Conservation (phyloP, 1,139 yeast species). For the Pichia sp. region DNA sequence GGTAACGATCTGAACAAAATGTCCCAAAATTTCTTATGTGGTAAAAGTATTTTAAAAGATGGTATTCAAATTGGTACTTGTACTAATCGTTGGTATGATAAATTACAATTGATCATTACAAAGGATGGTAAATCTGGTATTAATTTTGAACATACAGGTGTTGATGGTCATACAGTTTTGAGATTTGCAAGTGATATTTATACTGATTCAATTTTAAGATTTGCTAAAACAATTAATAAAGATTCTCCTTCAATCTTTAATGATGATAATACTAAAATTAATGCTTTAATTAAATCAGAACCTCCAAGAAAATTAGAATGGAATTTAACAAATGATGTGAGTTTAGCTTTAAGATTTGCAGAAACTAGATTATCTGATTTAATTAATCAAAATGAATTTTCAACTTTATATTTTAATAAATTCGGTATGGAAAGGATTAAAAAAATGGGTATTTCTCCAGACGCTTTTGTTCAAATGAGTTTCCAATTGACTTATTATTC, state of each 20-base stretch:
- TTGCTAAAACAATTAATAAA: slow-evolving; percentile 77
- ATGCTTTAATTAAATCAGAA: background rate
- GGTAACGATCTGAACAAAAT: slow-evolving; percentile 56
- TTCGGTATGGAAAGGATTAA: slow-evolving; percentile 79
- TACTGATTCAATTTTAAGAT: slow-evolving; percentile 81
- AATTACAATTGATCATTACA: slow-evolving; percentile 83
- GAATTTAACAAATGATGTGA: slow-evolving; percentile 72
- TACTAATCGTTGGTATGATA: slow-evolving; percentile 93
- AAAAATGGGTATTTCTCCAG: slow-evolving; percentile 84
- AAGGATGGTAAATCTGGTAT: slow-evolving; percentile 90
- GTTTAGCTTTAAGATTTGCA: slow-evolving; percentile 79
- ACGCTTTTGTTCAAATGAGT: slow-evolving; percentile 91
- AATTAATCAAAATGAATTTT: slow-evolving; percentile 85
- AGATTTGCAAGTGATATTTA: slow-evolving; percentile 85
- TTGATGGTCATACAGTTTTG: slow-evolving; percentile 90
- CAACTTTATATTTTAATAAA: slow-evolving; percentile 65
- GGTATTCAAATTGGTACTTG: slow-evolving; percentile 93
- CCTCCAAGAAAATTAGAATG: slow-evolving; percentile 81
- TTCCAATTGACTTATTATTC: slow-evolving; percentile 93
- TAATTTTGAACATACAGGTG: slow-evolving; percentile 92
- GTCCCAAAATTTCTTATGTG: slow-evolving; percentile 81
- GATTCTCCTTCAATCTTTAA: slow-evolving; percentile 79
- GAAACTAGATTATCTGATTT: slow-evolving; percentile 84
- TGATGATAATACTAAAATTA: background rate
- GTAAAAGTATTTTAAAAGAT: slow-evolving; percentile 67